phyloP scores from a whole-genome alignment of 2,329 filamentous ascomycete genomes.

The Sarocladiaceae sp. region DNA sequence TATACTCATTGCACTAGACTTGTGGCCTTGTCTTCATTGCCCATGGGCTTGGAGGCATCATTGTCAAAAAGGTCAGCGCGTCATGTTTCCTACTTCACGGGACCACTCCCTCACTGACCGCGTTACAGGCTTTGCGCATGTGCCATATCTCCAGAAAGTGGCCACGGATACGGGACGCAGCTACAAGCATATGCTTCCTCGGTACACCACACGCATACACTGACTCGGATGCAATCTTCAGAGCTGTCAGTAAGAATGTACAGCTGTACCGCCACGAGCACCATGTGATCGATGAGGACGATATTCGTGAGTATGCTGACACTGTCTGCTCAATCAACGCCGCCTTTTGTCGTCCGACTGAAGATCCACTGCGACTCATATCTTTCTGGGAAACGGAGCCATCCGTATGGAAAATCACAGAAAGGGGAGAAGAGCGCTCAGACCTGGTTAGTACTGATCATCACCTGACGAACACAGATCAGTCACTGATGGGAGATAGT shows the following conservation, averaged over 20 bases:
- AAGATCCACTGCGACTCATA: constrained; percentile 2
- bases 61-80: constrained; percentile 18
- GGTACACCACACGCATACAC: constrained; percentile 17
- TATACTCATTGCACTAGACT: constrained; percentile 11
- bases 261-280: constrained; percentile 7
- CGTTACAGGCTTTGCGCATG: not conserved
- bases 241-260: constrained; percentile 14
- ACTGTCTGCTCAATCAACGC: constrained; percentile 16
- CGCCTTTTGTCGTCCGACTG: constrained; percentile 11
- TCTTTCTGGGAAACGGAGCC: constrained; percentile 14
- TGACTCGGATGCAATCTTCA: constrained; percentile 16
- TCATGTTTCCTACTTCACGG: not conserved
- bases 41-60: constrained; percentile 18
- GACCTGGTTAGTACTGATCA: not conserved
- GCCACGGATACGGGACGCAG: not conserved
- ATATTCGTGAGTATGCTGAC: constrained; percentile 16
- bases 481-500: not conserved
- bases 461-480: not conserved
- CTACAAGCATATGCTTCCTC: constrained; percentile 16
- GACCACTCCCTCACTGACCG: not conserved
- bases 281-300: constrained; percentile 10
- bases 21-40: constrained; percentile 18
- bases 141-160: not conserved
- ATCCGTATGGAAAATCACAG: not conserved
- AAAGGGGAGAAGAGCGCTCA: not conserved